Base-by-base conservation (phyloP, 371 early-diverging fungal species). In the Syncephalastrum sp. region DNA sequence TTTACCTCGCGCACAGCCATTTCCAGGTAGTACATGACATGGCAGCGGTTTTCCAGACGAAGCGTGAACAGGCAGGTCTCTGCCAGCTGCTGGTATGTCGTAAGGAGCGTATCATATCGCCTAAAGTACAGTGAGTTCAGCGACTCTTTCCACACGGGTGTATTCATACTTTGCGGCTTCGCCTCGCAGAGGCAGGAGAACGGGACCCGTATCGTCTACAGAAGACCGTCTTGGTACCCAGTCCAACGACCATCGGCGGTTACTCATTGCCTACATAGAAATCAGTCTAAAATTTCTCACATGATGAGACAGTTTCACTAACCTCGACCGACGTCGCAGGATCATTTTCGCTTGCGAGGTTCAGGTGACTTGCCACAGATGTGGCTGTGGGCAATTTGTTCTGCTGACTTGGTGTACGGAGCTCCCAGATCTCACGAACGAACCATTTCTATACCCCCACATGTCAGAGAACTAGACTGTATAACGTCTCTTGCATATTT, bases 1-100 rank as follows among this genome's bases (percentile, higher is more conserved):
- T 27, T 66, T 69, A 89, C 92, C 79, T 95, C 96, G n/a, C 95
- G 83, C 45, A 90, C 85, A 4, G 93, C 94, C 70, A 95, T 77
- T 63, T 96, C 95, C 53, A 95, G 68, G 58, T 89, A 94, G 60
- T 91, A 93, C 73, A 94, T 84, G 42, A 89, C 81, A 69, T 94
- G 95, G 49, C 91, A 88, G 15, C 94, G 84, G 19, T 91, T 75
- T 69, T 96, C 97, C 17, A 94, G 74, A 38, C 93, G 80, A 19
- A 96, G 67, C 0, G 91, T 86, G 59, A 90, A 88, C 29, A 95
- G 63, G 51, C 88, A 91, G 10, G 85, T 88, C 50, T 89, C 88
- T 1, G 95, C 87, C 42, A 96, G 69, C 50, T 72, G 83, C 60
- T 84, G 77, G 68, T 85, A 89, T 54, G 77, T 85, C 29, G 79